phyloP scores from a whole-genome alignment of 2,329 filamentous ascomycete species.

The Penicillium sp. region DNA sequence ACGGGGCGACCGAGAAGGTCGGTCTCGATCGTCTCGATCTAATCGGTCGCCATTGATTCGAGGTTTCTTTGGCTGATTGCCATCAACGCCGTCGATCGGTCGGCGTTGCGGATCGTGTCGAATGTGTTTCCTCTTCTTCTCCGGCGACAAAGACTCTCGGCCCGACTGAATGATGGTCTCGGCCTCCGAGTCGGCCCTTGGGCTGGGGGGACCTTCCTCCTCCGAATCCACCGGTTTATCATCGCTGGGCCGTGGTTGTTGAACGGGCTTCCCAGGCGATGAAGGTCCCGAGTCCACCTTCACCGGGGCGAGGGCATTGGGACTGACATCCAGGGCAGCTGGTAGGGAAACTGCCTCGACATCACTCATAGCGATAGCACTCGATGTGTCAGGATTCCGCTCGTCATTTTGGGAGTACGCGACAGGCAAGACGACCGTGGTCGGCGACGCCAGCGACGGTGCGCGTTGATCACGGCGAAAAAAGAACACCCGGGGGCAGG shows the following conservation, averaged over 20 bases:
- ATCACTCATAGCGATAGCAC: conserved; percentile 50
- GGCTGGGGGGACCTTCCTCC: conserved; percentile 34
- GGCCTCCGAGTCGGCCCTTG: conserved; percentile 48
- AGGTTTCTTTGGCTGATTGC: conserved; percentile 31
- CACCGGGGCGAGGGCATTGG: conserved; percentile 30
- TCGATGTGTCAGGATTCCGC: conserved; percentile 38
- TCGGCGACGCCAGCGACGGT: conserved; percentile 35
- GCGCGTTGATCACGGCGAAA: conserved; percentile 34
- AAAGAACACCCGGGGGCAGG: conserved; percentile 6
- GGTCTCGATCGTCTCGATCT: conserved; percentile 15
- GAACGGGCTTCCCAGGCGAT: conserved; percentile 22
- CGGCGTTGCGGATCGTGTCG: conserved; percentile 37
- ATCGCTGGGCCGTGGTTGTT: conserved; percentile 7
- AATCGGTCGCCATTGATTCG: conserved; percentile 27
- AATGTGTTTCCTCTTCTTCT: conserved; percentile 46
- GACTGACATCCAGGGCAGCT: conserved; percentile 37
- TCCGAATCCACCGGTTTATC: conserved; percentile 24
- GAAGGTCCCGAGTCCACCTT: conserved; percentile 31
- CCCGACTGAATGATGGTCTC: conserved; percentile 51
- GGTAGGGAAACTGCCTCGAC: conserved; percentile 42
- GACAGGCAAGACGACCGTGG: conserved; percentile 30
- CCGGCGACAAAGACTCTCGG: conserved; percentile 45
- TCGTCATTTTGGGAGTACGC: conserved; percentile 47
- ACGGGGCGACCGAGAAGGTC: conserved; percentile 25
- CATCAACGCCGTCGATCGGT: conserved; percentile 24